Evolutionary conservation across 108 stramenopile species (phyloP).

Genomic region (Epithemia pelagica): DNA sequence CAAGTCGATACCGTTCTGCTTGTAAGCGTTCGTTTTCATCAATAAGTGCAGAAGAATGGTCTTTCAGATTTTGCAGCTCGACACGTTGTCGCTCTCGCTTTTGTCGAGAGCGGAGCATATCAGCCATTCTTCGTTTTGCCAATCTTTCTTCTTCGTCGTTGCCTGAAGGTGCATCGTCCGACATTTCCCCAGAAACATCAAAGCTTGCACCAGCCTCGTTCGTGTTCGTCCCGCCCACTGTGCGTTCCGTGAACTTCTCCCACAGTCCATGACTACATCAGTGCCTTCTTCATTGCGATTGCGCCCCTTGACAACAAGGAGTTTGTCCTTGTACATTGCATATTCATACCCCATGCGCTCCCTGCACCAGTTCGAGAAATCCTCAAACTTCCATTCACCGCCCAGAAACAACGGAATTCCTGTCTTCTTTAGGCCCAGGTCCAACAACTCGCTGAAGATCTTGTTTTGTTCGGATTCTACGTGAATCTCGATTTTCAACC

Average conservation of each 20-base stretch:
- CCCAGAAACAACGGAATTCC: not conserved
- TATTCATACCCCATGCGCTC: not conserved
- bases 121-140: not conserved
- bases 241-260: not conserved
- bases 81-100: not conserved
- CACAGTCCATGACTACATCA: not conserved
- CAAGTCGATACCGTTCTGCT: not conserved
- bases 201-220: too few species aligned
- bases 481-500: not conserved
- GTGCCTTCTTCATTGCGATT: not conserved
- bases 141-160: not conserved
- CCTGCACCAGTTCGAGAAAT: not conserved
- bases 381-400: not conserved
- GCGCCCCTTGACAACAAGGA: not conserved
- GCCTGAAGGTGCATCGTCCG: too few species aligned
- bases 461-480: not conserved
- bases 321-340: not conserved
- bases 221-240: not conserved
- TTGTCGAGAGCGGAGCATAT: not conserved
- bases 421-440: not conserved
- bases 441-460: not conserved
- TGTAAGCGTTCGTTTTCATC: not conserved
- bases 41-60: not conserved
- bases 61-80: not conserved
- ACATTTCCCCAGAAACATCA: too few species aligned